These are phyloP conservation scores for Colletotrichum tropicicola DNA, from an alignment of 2,329 filamentous ascomycete species.

Conservation along the genomic window DNA sequence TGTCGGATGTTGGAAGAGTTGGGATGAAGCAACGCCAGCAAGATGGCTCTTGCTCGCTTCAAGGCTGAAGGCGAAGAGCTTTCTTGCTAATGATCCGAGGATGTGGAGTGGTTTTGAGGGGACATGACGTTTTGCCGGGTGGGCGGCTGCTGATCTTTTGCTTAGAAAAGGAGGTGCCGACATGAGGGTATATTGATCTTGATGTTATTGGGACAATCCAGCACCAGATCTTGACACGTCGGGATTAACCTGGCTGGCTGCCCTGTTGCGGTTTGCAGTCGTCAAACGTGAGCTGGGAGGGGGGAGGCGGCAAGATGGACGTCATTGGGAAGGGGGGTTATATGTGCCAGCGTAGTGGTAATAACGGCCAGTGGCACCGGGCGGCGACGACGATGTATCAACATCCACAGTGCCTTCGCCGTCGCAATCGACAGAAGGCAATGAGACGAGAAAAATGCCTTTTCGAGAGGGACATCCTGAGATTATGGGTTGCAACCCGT, in stretches of 20 bases:
- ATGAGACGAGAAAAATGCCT: not conserved
- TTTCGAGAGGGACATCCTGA: not conserved
- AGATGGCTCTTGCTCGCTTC: not conserved
- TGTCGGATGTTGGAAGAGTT: not conserved
- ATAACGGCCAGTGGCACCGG: not conserved
- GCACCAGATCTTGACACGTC: slow-evolving; percentile 2
- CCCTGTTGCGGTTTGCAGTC: not conserved
- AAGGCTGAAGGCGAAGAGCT: not conserved
- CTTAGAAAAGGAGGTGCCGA: not conserved
- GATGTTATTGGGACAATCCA: not conserved
- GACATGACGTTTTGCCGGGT: slow-evolving; percentile 20
- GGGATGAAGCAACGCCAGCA: not conserved
- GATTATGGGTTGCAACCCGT: not conserved
- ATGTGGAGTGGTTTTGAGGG: not conserved
- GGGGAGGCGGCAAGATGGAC: no score
- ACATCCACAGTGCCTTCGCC: no score
- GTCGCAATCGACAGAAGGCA: no score
- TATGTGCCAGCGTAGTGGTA: slow-evolving; percentile 16
- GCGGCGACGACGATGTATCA: not conserved
- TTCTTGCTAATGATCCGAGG: not conserved
- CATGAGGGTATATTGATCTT: not conserved
- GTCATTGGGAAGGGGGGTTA: slow-evolving; percentile 17
- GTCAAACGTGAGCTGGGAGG: not conserved
- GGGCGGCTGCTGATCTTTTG: slow-evolving; percentile 11
- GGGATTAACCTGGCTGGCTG: not conserved